A percentile compares a stretch with the other conserved stretches of the same genome.
Conservation (phyloP, 2,329 filamentous ascomycete genomes). For the Penicillium decumbens region DNA sequence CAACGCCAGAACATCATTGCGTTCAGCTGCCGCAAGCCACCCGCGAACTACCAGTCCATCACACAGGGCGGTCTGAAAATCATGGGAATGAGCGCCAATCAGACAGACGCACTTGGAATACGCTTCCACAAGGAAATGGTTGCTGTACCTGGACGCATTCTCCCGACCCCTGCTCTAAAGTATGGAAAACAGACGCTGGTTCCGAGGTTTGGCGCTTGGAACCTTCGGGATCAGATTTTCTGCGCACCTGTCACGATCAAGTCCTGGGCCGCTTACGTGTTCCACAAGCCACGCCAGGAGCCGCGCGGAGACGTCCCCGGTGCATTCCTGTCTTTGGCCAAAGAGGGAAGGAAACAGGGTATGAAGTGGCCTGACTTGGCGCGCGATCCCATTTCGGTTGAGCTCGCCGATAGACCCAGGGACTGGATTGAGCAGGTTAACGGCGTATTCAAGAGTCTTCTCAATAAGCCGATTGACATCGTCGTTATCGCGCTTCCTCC, state of each 20-base stretch:
- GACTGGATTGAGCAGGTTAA: neutral
- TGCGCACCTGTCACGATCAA: neutral
- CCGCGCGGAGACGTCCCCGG: neutral
- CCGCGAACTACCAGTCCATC: constrained; percentile 62
- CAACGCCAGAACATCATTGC: constrained; percentile 64
- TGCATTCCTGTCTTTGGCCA: neutral
- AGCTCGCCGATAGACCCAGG: neutral
- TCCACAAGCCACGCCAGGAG: neutral
- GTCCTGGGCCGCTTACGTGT: constrained; percentile 5
- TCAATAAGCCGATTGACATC: neutral
- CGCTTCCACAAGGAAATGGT: constrained; percentile 9
- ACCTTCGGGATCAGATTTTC: constrained; percentile 13
- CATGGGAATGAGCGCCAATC: constrained; percentile 5
- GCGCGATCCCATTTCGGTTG: no score
- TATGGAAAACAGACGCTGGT: constrained; percentile 6
- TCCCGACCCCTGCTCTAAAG: constrained; percentile 11
- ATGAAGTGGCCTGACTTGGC: neutral
- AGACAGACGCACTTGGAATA: constrained; percentile 4
- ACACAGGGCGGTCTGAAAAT: constrained; percentile 15
- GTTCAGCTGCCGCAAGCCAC: constrained; percentile 64
- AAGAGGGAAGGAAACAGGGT: neutral
- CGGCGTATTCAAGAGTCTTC: neutral
- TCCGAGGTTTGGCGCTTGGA: constrained; percentile 14
- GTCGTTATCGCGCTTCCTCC: constrained; percentile 45
- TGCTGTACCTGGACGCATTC: constrained; percentile 13